Conservation (phyloP, 2,329 filamentous ascomycete genomes). For the Orbilia quercus region DNA sequence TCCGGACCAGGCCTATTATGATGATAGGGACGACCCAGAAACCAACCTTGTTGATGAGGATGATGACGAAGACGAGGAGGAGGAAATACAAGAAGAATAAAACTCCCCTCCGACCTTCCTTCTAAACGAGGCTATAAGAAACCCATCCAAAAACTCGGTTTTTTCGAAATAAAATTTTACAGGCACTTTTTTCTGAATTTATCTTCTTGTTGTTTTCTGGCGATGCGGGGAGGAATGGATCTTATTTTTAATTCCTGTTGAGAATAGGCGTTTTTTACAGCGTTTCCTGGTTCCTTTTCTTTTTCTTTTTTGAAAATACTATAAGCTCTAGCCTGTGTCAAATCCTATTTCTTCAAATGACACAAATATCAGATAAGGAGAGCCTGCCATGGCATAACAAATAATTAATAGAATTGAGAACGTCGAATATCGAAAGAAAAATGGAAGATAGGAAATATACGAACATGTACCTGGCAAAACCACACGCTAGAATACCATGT, state of each 20-base stretch:
- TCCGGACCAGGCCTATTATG: constrained; percentile 57
- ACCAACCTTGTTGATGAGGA: constrained; percentile 56
- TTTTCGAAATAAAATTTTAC: not conserved
- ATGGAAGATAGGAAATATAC: too few relatives aligned
- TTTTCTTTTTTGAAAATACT: not conserved
- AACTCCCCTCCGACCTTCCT: not conserved
- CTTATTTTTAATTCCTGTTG: constrained; percentile 6
- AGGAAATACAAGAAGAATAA: constrained; percentile 58
- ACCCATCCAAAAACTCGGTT: not conserved
- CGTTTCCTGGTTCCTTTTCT: constrained; percentile 17
- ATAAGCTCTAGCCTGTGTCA: too few relatives aligned
- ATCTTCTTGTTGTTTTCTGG: constrained; percentile 14
- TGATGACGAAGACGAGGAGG: constrained; percentile 59
- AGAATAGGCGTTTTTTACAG: constrained; percentile 29
- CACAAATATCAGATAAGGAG: not conserved
- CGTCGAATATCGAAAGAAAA: too few relatives aligned
- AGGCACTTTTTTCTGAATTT: not conserved
- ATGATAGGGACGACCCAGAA: constrained; percentile 58
- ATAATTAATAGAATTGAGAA: too few relatives aligned
- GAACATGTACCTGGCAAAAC: too few relatives aligned
- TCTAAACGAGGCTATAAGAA: not conserved
- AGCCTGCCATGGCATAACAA: not conserved
- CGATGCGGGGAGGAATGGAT: constrained; percentile 4
- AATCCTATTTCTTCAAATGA: too few relatives aligned
- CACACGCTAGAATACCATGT: not conserved